These are phyloP conservation scores for Cornus suecica DNA, from an alignment of 148 eudicot genomes.

Conservation along the genomic window DNA sequence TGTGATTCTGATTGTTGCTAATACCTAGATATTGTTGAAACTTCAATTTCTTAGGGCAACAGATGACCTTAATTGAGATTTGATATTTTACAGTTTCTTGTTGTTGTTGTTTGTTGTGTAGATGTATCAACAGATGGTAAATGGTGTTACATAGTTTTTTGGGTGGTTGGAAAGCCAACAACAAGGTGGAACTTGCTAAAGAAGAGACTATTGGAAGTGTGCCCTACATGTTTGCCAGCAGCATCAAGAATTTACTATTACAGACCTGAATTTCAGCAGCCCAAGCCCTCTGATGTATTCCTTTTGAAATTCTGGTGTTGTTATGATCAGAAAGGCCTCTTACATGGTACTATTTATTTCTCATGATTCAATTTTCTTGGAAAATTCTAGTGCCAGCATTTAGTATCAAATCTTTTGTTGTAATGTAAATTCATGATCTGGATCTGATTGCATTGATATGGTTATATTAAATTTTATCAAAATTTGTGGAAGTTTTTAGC, in stretches of 20 bases:
- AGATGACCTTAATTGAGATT: not conserved
- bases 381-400: not conserved
- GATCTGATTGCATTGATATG: slow-evolving; percentile 1
- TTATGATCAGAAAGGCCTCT: slow-evolving; percentile 24
- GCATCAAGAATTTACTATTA: slow-evolving; percentile 25
- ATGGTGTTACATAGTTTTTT: slow-evolving; percentile 31
- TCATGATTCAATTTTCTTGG: not conserved
- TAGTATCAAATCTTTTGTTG: not conserved
- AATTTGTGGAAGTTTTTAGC: not conserved
- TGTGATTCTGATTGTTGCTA: not conserved
- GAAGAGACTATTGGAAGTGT: slow-evolving; percentile 23
- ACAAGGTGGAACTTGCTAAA: slow-evolving; percentile 29
- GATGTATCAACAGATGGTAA: slow-evolving; percentile 28
- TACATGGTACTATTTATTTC: slow-evolving; percentile 18
- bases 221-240: slow-evolving; percentile 25
- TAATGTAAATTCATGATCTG: slow-evolving; percentile 1
- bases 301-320: slow-evolving; percentile 27
- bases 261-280: slow-evolving; percentile 36
- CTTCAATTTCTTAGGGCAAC: not conserved
- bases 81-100: not conserved
- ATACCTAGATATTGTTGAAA: not conserved
- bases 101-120: not conserved
- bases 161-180: slow-evolving; percentile 26
- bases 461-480: not conserved
- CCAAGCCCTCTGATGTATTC: slow-evolving; percentile 26